phyloP scores from a whole-genome alignment of 306 rosid genomes.

The Vigna nakashimae region DNA sequence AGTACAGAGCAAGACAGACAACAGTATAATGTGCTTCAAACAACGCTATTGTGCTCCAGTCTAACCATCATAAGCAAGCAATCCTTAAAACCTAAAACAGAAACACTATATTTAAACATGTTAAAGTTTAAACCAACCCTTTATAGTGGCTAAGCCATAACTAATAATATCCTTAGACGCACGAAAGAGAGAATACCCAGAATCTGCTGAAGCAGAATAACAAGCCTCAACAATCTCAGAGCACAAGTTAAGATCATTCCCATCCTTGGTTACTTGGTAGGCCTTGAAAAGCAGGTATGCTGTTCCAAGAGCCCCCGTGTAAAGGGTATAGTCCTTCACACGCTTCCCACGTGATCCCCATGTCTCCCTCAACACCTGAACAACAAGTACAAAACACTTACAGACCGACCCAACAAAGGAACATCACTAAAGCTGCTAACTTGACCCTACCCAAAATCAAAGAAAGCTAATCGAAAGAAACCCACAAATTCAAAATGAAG shows the following conservation, averaged over 20 bases:
- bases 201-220: slow-evolving; percentile 67
- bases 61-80: slow-evolving; percentile 18
- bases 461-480: slow-evolving; percentile 17
- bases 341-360: slow-evolving; percentile 67
- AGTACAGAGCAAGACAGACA: background rate
- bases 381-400: slow-evolving; percentile 2
- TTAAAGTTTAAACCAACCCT: slow-evolving; percentile 2
- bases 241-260: slow-evolving; percentile 71
- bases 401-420: slow-evolving; percentile 34
- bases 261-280: slow-evolving; percentile 64
- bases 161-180: slow-evolving; percentile 2
- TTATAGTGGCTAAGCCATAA: background rate
- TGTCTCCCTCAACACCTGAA: slow-evolving; percentile 81
- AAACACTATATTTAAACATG: background rate
- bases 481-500: slow-evolving; percentile 20
- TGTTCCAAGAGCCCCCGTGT: slow-evolving; percentile 83
- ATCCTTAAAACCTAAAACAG: background rate
- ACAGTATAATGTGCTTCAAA: slow-evolving; percentile 12
- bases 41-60: background rate
- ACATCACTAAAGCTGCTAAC: slow-evolving; percentile 22
- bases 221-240: slow-evolving; percentile 75
- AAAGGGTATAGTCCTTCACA: slow-evolving; percentile 70
- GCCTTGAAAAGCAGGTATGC: slow-evolving; percentile 73
- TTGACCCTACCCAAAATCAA: slow-evolving; percentile 35
- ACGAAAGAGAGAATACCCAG: slow-evolving; percentile 55